Evolutionary conservation across 2,329 filamentous ascomycete species (phyloP).

Genomic region (Nemania sp.): DNA sequence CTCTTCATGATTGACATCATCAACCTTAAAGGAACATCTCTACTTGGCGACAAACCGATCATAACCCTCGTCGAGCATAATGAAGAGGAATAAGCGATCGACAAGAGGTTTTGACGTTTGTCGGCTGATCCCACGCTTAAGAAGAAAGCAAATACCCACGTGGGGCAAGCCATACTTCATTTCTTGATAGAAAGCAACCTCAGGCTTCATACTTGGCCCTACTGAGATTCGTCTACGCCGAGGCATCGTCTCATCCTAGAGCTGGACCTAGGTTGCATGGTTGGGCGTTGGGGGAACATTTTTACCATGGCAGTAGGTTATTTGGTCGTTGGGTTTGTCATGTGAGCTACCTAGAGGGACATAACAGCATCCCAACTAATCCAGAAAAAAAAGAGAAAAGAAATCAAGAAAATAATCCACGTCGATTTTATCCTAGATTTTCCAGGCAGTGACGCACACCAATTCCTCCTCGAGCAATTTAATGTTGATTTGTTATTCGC

Average conservation of each 20-base stretch:
- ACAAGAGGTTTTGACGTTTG: constrained; percentile 3
- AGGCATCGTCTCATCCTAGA: constrained; percentile 20
- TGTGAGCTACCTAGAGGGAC: constrained; percentile 23
- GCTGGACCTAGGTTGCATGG: constrained; percentile 27
- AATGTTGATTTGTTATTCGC: neutral
- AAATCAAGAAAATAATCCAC: constrained; percentile 18
- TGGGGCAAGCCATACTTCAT: constrained; percentile 15
- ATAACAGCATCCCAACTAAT: constrained; percentile 21
- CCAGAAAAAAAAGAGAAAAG: constrained; percentile 9
- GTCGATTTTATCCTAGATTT: neutral
- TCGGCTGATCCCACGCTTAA: constrained; percentile 3
- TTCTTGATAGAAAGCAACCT: constrained; percentile 24
- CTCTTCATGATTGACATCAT: constrained; percentile 95
- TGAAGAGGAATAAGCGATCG: constrained; percentile 39
- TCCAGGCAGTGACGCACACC: neutral
- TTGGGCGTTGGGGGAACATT: constrained; percentile 25
- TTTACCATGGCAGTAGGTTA: constrained; percentile 14
- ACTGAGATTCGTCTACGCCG: constrained; percentile 19
- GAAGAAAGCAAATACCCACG: constrained; percentile 1
- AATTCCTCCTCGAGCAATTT: neutral
- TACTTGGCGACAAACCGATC: constrained; percentile 78
- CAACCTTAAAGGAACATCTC: constrained; percentile 88
- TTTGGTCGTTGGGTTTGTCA: constrained; percentile 17
- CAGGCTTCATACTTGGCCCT: constrained; percentile 11
- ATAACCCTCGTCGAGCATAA: constrained; percentile 75